Evolutionary conservation across 495 filamentous ascomycete species (phyloP).

Genomic region (Lineolata rhizophorae): DNA sequence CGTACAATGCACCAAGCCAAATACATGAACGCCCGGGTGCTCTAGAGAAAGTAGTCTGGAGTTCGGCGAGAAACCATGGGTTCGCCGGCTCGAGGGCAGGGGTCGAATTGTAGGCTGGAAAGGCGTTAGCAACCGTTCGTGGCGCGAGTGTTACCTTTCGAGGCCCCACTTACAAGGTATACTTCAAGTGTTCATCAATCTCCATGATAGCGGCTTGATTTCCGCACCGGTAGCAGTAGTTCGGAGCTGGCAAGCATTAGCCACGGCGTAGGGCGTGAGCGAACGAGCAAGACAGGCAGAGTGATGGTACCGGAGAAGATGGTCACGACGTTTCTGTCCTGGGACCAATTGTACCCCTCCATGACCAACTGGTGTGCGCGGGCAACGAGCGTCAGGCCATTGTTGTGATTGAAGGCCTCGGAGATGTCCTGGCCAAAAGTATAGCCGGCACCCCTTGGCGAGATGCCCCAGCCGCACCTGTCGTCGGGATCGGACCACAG

Average conservation of each 20-base stretch:
- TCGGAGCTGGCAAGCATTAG: slow-evolving; percentile 42
- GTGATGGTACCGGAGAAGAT: slow-evolving; percentile 70
- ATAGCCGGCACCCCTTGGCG: slow-evolving; percentile 88
- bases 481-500: slow-evolving; percentile 98
- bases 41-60: slow-evolving; percentile 93
- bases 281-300: not conserved
- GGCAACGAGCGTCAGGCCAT: slow-evolving; percentile 86
- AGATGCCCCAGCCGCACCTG: slow-evolving; percentile 96
- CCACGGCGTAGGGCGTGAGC: too few species aligned
- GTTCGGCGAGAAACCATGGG: slow-evolving; percentile 96
- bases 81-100: slow-evolving; percentile 89
- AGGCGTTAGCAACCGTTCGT: not conserved
- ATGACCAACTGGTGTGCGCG: slow-evolving; percentile 92
- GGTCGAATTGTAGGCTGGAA: slow-evolving; percentile 91
- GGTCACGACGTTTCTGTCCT: slow-evolving; percentile 92
- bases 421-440: slow-evolving; percentile 99
- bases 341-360: slow-evolving; percentile 97
- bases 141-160: too few species aligned
- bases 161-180: slow-evolving; percentile 99
- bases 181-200: slow-evolving; percentile 98
- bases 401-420: slow-evolving; percentile 99
- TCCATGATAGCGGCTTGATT: slow-evolving; percentile 99
- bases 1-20: too few species aligned
- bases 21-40: too few species aligned
- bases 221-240: slow-evolving; percentile 95